Evolutionary conservation across 164 flowering plant genomes (phyloP), one percentile per base, ranked within the genome.

Genomic region (Euptelea pleiosperma): DNA sequence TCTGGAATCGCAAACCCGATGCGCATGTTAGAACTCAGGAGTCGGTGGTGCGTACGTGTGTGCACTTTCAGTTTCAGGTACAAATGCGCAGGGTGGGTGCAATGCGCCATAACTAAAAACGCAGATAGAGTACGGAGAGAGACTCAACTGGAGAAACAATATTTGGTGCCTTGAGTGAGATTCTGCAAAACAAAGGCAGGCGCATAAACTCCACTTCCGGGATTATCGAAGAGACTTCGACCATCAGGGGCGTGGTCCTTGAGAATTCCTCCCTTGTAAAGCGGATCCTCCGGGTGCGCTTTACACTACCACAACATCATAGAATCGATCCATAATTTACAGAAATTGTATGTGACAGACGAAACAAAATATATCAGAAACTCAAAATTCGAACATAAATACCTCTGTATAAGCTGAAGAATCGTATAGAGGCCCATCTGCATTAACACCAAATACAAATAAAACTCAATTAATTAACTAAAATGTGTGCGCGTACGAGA

Each of bases 401-500:
- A 90, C 95, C 92, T 90, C 76, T 0, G 84, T 75, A 63, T 82
- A 85, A 46, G 97, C 97, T 11, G 92, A 74, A 44, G 65, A 75
- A 65, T 90, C 95, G 52, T 90, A 90, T 0, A 70, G 24, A 34
- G 85, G 89, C 43, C 85, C 91, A 66, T 80, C 97, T 87, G 85
- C 81, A 70, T 52, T 28, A 41, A 58, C 40, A 40, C 12, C n/a
- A 19, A 15, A 36, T 9, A 46, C 7, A 58, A 55, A 16, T 16
- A 42, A 24, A 56, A 25, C 14, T 28, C 1, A 49, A 26, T 3
- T 18, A 19, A 48, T 15, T 11, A 4, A 35, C 28, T 43, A 42
- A 51, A 19, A 22, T 14, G 54, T 15, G 44, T 45, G 31, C 57
- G 35, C 58, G 42, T 50, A 19, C 42, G 29, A 64, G 21, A 48